Conservation (phyloP, 2,329 filamentous ascomycete genomes). For the Diplodia mutila region DNA sequence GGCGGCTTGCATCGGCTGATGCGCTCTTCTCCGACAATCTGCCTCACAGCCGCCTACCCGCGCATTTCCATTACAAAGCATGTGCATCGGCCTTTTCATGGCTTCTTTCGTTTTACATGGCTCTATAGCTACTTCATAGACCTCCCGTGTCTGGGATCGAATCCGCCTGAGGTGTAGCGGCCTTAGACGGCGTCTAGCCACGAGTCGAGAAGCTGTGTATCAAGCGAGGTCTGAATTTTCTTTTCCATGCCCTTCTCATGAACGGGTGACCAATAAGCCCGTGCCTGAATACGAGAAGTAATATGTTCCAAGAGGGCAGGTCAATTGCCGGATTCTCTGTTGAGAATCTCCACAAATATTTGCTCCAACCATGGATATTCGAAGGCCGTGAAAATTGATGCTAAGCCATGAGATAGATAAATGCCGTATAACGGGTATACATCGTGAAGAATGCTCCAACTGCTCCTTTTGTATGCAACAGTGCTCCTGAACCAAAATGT, state of each 20-base stretch:
- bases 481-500: neutral
- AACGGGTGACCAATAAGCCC: neutral
- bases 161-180: neutral
- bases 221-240: neutral
- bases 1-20: slow-evolving; percentile 15
- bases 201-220: neutral
- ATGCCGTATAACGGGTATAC: slow-evolving; percentile 3
- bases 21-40: neutral
- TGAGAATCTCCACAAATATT: neutral
- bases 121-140: neutral
- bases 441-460: neutral
- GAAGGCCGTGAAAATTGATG: neutral
- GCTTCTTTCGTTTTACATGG: neutral
- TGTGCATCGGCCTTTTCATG: too few species aligned
- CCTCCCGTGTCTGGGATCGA: neutral
- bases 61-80: slow-evolving; percentile 16
- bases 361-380: neutral
- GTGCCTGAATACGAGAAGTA: neutral
- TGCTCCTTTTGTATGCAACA: neutral
- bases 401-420: neutral
- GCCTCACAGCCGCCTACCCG: neutral
- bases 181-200: neutral
- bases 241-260: neutral
- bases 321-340: neutral
- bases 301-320: neutral